Conservation (phyloP, 345 rosid species). For the Syzygium grande region DNA sequence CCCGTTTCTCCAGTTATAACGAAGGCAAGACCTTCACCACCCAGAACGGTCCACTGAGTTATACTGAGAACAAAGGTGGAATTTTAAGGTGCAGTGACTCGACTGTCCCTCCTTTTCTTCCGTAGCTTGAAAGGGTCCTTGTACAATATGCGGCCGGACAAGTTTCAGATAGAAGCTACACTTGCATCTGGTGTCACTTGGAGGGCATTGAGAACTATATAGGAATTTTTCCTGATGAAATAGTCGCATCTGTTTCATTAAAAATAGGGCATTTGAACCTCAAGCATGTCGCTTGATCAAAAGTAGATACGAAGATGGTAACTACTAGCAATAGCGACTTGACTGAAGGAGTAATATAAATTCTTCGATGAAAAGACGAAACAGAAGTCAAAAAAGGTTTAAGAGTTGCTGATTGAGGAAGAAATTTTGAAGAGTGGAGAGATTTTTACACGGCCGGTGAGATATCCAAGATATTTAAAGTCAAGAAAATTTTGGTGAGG, state of each 20-base stretch:
- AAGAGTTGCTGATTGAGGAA: background rate
- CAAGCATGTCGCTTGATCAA: constrained; percentile 14
- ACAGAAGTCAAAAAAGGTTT: too few relatives aligned
- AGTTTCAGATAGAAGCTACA: constrained; percentile 10
- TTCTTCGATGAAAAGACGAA: background rate
- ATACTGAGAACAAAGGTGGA: too few relatives aligned
- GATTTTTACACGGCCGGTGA: background rate
- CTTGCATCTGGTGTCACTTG: constrained; percentile 52
- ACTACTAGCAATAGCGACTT: background rate
- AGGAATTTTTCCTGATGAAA: constrained; percentile 1
- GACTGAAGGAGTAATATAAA: background rate
- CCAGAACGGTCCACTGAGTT: too few relatives aligned
- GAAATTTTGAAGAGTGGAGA: background rate
- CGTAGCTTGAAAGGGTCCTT: constrained; percentile 23
- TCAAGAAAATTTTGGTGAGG: background rate
- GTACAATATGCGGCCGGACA: constrained; percentile 36
- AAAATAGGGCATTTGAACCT: constrained; percentile 25
- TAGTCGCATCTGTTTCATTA: background rate
- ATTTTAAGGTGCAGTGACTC: background rate
- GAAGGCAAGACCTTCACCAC: too few relatives aligned
- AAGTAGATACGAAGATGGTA: background rate
- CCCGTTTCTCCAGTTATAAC: too few relatives aligned
- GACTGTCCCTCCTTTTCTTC: constrained; percentile 1
- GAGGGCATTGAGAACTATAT: constrained; percentile 17
- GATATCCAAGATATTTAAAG: background rate